Percentiles rank a stretch among this genome's conserved stretches.
phyloP scores from a whole-genome alignment of 225 moss, liverwort and hornwort species.

The Lunularia cruciata region DNA sequence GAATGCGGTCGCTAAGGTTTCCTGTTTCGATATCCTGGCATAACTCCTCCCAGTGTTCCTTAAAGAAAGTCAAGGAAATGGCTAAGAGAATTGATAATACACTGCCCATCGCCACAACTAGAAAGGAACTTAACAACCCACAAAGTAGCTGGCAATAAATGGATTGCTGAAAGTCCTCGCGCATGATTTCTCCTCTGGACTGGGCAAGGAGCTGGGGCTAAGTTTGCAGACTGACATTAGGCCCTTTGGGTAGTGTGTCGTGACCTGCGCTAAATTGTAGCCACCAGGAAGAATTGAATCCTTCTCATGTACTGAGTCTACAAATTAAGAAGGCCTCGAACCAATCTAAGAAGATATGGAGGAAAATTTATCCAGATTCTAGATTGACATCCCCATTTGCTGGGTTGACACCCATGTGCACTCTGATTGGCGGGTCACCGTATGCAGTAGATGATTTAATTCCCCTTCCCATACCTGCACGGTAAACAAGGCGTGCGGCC shows the following conservation, averaged over 20 bases:
- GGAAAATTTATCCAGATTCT: no score
- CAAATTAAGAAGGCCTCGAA: no score
- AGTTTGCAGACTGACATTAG: neutral
- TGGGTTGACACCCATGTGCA: no score
- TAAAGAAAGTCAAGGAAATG: neutral
- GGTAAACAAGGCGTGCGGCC: no score
- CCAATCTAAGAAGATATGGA: no score
- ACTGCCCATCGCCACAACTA: neutral
- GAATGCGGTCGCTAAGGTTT: slow-evolving; percentile 2
- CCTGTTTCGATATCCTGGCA: slow-evolving; percentile 16
- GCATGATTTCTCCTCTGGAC: neutral
- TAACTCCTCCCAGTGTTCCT: slow-evolving; percentile 10
- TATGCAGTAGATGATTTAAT: no score
- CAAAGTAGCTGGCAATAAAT: slow-evolving; percentile 22
- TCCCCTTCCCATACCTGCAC: no score
- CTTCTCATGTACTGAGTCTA: no score
- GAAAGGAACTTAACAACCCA: neutral
- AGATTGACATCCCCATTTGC: no score
- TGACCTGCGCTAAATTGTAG: neutral
- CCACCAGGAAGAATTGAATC: no score
- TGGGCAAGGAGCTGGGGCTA: neutral
- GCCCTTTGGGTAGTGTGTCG: neutral
- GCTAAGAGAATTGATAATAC: neutral
- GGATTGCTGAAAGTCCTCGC: slow-evolving; percentile 1
- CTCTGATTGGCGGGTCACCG: no score